Evolutionary conservation across 768 basidiomycete genomes (phyloP).

Genomic region (Boletus vinaceobasis): DNA sequence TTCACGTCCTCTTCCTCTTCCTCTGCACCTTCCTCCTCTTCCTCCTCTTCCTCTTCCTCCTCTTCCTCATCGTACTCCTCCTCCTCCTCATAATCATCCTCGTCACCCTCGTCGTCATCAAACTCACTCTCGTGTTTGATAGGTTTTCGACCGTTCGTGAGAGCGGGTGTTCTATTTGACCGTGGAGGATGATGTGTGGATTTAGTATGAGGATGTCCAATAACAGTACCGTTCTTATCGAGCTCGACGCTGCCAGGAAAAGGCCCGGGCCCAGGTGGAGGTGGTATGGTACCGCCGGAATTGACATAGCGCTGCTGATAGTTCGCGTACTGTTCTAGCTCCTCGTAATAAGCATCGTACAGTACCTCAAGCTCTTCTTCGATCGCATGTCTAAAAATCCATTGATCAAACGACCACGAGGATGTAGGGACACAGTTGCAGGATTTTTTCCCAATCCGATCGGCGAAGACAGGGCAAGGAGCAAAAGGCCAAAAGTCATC

Average conservation of each 20-base stretch:
- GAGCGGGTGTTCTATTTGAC: conserved; percentile 32
- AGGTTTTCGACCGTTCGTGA: conserved; percentile 38
- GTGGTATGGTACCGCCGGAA: conserved; percentile 84
- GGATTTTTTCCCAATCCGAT: conserved; percentile 19
- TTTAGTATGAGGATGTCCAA: conserved; percentile 37
- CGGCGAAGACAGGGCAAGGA: conserved; percentile 11
- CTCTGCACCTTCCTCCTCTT: conserved; percentile 65
- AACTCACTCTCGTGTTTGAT: conserved; percentile 60
- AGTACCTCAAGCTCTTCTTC: conserved; percentile 99
- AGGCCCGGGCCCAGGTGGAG: conserved; percentile 94
- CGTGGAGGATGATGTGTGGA: conserved; percentile 39
- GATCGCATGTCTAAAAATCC: conserved; percentile 76
- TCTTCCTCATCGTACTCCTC: conserved; percentile 61
- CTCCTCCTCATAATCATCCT: conserved; percentile 51
- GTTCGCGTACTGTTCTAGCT: conserved; percentile 98
- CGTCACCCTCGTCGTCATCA: conserved; percentile 61
- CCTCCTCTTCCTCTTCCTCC: conserved; percentile 61
- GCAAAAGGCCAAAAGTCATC: conserved; percentile 23
- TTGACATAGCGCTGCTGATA: conserved; percentile 94
- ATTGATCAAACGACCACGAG: conserved; percentile 14
- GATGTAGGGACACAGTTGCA: conserved; percentile 3
- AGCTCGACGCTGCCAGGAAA: conserved; percentile 98
- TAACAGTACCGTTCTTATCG: conserved; percentile 82
- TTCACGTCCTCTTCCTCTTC: conserved; percentile 54
- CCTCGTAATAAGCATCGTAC: conserved; percentile 99